Conservation (phyloP, 2,329 filamentous ascomycete species). For the Xylaria sp. region DNA sequence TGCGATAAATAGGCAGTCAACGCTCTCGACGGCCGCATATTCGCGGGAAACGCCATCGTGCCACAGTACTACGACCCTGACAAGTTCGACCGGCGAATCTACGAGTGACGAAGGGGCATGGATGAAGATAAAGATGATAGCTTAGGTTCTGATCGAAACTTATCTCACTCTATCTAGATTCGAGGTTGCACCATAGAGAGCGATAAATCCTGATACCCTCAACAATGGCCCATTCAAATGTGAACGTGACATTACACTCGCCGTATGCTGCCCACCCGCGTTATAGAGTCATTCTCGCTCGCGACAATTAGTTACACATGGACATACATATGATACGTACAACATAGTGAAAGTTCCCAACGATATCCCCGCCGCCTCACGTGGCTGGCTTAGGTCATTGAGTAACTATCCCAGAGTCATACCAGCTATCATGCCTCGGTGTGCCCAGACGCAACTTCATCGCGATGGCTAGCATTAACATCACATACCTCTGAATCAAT, state of each 20-base stretch:
- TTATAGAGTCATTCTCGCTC: neutral
- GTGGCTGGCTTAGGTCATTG: neutral
- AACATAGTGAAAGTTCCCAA: neutral
- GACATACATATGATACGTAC: neutral
- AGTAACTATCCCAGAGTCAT: neutral
- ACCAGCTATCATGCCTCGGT: too few relatives aligned
- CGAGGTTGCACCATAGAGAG: neutral
- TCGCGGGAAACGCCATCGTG: constrained; percentile 86
- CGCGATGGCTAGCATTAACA: neutral
- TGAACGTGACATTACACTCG: neutral
- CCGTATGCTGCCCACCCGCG: neutral
- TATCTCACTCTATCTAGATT: neutral
- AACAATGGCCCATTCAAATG: neutral
- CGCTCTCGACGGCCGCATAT: constrained; percentile 85
- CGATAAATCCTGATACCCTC: neutral
- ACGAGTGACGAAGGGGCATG: constrained; percentile 44
- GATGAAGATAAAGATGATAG: neutral
- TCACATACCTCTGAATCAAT: neutral
- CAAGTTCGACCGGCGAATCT: constrained; percentile 79
- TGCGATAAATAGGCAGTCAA: constrained; percentile 76
- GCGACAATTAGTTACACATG: too few relatives aligned
- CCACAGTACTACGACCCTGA: constrained; percentile 85
- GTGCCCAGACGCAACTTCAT: too few relatives aligned
- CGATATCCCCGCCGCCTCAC: neutral
- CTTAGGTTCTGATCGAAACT: neutral